Percentiles rank a stretch among this genome's conserved stretches.
Conservation (phyloP, 805 yeast genomes). For the Candida glaebosa region DNA sequence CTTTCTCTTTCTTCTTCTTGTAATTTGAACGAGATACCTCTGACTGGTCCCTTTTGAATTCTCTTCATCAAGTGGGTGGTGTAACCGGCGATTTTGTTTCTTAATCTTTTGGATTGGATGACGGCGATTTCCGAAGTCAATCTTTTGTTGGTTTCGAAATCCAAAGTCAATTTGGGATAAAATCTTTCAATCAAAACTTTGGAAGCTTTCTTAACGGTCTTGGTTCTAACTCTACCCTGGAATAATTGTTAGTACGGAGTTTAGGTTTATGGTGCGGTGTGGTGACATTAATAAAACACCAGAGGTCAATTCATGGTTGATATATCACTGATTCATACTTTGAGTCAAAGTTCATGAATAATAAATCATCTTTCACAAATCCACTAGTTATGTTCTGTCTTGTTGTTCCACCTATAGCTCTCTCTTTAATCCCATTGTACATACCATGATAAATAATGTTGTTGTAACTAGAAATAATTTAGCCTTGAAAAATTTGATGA, state of each 20-base stretch:
- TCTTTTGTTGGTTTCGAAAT: conserved; percentile 99
- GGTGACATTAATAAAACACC: too few relatives aligned
- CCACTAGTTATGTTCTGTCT: too few relatives aligned
- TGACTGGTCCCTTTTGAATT: conserved; percentile 99
- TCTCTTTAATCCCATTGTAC: neutral
- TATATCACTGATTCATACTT: too few relatives aligned
- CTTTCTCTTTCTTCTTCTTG: conserved; percentile 99
- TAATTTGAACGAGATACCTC: conserved; percentile 99
- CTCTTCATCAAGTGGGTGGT: conserved; percentile 99
- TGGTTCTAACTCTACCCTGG: conserved; percentile 99
- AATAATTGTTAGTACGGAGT: conserved; percentile 24
- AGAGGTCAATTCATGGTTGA: too few relatives aligned
- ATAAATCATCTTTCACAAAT: too few relatives aligned
- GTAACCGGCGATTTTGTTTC: conserved; percentile 99
- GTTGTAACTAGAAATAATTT: neutral
- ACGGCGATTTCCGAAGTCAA: conserved; percentile 97
- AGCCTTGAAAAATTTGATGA: neutral
- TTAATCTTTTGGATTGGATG: conserved; percentile 98
- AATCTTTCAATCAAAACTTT: conserved; percentile 99
- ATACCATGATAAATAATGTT: conserved; percentile 1
- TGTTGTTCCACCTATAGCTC: too few relatives aligned
- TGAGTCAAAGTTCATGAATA: too few relatives aligned
- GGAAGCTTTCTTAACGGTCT: conserved; percentile 99
- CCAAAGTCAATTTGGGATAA: conserved; percentile 99
- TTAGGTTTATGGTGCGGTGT: too few relatives aligned